A percentile compares a stretch with the other conserved stretches of the same genome.
phyloP scores from a whole-genome alignment of 108 stramenopile species.

The Cyclotella kingstonii region DNA sequence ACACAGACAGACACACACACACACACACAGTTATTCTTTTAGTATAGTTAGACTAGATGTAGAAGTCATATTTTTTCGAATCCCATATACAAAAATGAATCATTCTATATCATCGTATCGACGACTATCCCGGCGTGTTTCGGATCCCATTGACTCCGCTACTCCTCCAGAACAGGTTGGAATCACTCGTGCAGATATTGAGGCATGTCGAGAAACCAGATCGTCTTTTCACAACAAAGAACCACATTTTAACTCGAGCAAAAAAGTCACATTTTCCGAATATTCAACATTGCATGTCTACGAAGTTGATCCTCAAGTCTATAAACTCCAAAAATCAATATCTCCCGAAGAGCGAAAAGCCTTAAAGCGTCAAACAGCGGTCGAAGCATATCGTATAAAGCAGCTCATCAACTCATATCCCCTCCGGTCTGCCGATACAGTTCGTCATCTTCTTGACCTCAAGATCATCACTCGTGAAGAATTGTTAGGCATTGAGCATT shows the following conservation, averaged over 20 bases:
- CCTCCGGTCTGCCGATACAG: background rate
- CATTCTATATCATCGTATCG: too few relatives aligned
- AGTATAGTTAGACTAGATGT: too few relatives aligned
- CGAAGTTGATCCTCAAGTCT: background rate
- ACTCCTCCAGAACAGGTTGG: background rate
- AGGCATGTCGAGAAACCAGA: too few relatives aligned
- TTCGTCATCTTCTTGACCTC: background rate
- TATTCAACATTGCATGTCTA: slow-evolving; percentile 3
- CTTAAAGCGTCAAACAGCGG: background rate
- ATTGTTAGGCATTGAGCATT: slow-evolving; percentile 1
- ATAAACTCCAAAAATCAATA: background rate
- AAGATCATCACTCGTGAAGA: background rate
- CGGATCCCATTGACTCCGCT: too few relatives aligned
- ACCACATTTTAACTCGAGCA: background rate
- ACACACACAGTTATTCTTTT: too few relatives aligned
- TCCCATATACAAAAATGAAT: too few relatives aligned
- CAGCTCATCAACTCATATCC: background rate
- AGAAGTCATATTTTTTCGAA: too few relatives aligned
- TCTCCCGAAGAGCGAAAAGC: slow-evolving; percentile 5
- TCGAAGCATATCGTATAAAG: background rate
- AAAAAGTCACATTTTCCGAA: slow-evolving; percentile 2
- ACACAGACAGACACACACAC: too few relatives aligned
- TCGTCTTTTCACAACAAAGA: too few relatives aligned
- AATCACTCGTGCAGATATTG: too few relatives aligned
- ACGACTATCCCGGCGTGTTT: too few relatives aligned